Percentiles rank a stretch among this genome's conserved stretches.
phyloP scores from a whole-genome alignment of 139 green algal species.

The Micractinium sp. region DNA sequence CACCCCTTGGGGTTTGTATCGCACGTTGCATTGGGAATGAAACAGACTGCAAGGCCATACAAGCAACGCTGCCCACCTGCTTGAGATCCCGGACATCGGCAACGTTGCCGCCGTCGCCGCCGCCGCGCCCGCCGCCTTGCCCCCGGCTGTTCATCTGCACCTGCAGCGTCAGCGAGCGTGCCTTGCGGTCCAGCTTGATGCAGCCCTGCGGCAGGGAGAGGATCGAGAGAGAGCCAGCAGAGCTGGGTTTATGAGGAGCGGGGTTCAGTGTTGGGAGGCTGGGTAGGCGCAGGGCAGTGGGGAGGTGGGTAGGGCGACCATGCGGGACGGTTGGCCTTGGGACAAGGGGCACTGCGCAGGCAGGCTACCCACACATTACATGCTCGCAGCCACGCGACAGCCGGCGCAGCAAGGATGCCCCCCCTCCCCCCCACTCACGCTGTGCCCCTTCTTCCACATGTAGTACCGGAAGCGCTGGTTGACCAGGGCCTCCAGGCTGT shows the following conservation, averaged over 20 bases:
- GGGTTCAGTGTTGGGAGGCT: not conserved
- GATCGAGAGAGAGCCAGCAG: too few species aligned
- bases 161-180: constrained; percentile 14
- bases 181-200: constrained; percentile 55
- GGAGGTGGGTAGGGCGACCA: too few species aligned
- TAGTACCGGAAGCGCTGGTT: constrained; percentile 43
- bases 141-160: constrained; percentile 35
- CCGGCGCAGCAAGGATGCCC: too few species aligned
- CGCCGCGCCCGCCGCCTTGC: not conserved
- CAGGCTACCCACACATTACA: too few species aligned
- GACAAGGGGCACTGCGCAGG: too few species aligned
- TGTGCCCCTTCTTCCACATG: constrained; percentile 60
- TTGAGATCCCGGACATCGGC: constrained; percentile 62
- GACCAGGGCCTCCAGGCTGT: constrained; percentile 35
- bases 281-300: too few species aligned
- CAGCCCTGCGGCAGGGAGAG: constrained; percentile 28
- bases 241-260: not conserved
- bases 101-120: not conserved
- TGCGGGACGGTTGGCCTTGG: too few species aligned
- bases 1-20: too few species aligned
- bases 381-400: too few species aligned
- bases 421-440: not conserved
- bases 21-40: too few species aligned
- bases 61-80: too few species aligned
- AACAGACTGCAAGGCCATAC: too few species aligned